Evolutionary conservation across 768 basidiomycete species (phyloP), one percentile per base, ranked within the genome.

Genomic region (Phaffia tasmanica): DNA sequence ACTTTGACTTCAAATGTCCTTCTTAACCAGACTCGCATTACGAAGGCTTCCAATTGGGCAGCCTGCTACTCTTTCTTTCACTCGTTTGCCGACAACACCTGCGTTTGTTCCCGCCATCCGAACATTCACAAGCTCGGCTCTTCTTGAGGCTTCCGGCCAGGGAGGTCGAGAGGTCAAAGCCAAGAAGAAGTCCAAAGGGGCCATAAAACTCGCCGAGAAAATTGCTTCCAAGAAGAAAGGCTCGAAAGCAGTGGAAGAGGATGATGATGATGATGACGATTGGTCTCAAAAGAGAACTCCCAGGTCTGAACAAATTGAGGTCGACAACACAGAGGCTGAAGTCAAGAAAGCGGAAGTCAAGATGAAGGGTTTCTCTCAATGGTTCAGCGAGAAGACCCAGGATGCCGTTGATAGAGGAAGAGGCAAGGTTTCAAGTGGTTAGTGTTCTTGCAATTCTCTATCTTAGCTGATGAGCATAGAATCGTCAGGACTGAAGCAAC

Each of bases 161-260:
- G 65, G 65, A 23, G 27, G 32, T 29, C 48, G 50, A 30, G 65
- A 67, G 25, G 0, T 56, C 53, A 67, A 67, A 61, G 50, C n/a
- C 65, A 67, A 67, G 65, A 67, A 67, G 54, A 49, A 60, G 54
- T 25, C 58, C 23, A 62, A 67, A 53, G 54, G 35, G 21, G 19
- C 29, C 18, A 15, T 66, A 7, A 67, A 62, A 51, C n/a, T 8
- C 9, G 53, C 48, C 48, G 63, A 46, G 58, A 14, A 16, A 42
- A 46, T 30, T 3, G 60, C 25, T 56, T 54, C 55, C 54, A 27
- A 32, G 29, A 63, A 56, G 54, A 63, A 63, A 55, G 62, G 53
- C 11, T n/a, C 19, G 7, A 57, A 9, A 29, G 56, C 56, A 25
- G 42, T 30, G 3, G 9, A 11, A n/a, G 57, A 65, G 48, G 60